Percentiles rank a stretch among this genome's conserved stretches.
phyloP scores from a whole-genome alignment of 1,284 basidiomycete species.

The Clitocybe nebularis region DNA sequence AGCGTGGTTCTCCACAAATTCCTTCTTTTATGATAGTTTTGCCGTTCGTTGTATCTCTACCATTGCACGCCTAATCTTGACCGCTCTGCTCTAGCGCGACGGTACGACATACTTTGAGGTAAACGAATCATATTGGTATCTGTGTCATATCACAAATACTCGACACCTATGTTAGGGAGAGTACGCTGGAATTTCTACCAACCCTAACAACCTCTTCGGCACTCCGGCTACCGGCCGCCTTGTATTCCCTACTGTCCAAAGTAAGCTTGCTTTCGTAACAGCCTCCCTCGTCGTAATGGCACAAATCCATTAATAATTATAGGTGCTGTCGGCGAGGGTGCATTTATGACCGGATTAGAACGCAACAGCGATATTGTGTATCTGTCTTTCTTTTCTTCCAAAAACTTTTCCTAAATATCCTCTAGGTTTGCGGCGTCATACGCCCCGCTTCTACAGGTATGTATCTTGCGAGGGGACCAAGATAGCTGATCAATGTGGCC shows the following conservation, averaged over 20 bases:
- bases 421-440: constrained; percentile 60
- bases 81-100: constrained; percentile 22
- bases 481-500: neutral
- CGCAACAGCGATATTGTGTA: constrained; percentile 40
- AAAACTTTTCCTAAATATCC: constrained; percentile 41
- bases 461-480: constrained; percentile 13
- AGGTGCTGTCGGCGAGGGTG: constrained; percentile 52
- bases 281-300: neutral
- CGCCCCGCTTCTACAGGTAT: constrained; percentile 57
- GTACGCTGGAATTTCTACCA: constrained; percentile 65
- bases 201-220: constrained; percentile 52
- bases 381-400: constrained; percentile 1
- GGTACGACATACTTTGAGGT: constrained; percentile 46
- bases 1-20: constrained; percentile 58
- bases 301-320: neutral
- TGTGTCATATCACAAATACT: too few species aligned
- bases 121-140: too few species aligned
- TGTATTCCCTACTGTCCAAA: constrained; percentile 53
- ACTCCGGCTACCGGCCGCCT: constrained; percentile 47
- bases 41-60: constrained; percentile 17
- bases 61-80: neutral
- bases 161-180: constrained; percentile 46
- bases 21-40: constrained; percentile 60
- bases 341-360: constrained; percentile 72
- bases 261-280: constrained; percentile 26